phyloP scores from a whole-genome alignment of 805 yeast species.

The Tetrapisispora fleetii region DNA sequence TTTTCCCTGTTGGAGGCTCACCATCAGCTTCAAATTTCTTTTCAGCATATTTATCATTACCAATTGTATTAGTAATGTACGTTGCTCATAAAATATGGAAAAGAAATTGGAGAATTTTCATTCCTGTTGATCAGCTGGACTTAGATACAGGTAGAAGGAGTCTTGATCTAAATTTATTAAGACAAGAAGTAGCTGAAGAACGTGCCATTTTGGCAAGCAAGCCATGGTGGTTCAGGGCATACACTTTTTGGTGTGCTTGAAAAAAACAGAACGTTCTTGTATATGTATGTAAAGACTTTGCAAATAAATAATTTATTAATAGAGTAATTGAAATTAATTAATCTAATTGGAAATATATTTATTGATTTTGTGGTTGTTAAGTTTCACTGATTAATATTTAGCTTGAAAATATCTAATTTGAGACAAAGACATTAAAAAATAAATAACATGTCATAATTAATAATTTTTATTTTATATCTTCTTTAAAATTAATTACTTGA shows the following conservation, averaged over 20 bases:
- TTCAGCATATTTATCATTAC: constrained; percentile 53
- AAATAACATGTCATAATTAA: no score
- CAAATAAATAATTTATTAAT: no score
- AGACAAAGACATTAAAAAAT: no score
- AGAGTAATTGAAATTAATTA: no score
- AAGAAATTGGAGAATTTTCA: constrained; percentile 32
- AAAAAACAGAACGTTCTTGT: neutral
- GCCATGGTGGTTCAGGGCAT: constrained; percentile 39
- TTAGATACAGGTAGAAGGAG: constrained; percentile 56
- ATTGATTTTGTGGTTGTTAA: no score
- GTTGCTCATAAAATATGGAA: constrained; percentile 48
- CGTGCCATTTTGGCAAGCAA: constrained; percentile 32
- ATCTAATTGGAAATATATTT: no score
- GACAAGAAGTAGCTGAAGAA: constrained; percentile 45
- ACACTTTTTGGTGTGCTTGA: constrained; percentile 36
- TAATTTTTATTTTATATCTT: no score
- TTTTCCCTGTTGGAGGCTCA: constrained; percentile 50
- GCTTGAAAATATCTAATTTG: no score
- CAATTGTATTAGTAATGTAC: constrained; percentile 49
- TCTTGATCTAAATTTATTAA: constrained; percentile 42
- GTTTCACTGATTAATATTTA: no score
- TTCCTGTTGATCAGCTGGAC: constrained; percentile 44
- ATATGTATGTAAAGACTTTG: no score
- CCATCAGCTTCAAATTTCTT: constrained; percentile 55
- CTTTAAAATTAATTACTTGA: no score